Base-by-base conservation (phyloP, 306 rosid species). In the Vigna angularis region DNA sequence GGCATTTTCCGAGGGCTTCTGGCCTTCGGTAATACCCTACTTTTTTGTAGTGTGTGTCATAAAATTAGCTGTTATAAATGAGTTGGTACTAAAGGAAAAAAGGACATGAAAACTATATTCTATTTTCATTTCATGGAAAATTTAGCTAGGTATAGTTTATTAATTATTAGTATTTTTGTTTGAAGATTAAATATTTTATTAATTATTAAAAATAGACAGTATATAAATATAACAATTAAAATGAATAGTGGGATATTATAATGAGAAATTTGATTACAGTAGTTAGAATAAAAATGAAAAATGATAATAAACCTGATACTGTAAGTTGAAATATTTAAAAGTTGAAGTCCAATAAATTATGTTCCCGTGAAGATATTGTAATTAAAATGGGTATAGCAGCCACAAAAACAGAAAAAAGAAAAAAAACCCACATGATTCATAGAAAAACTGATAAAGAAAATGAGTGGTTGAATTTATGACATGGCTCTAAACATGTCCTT, bases 401-500 rank as follows among this genome's bases (percentile, higher is more conserved):
- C 42, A 51, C 16, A 64, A 36, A 36, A 56, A 70, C 1, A 17
- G 17, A 7, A 26, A 11, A 3, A 20, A 20, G 22, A 24, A 49
- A 50, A 16, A 28, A 59, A 6, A 58, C 0, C 2, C 0, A 15
- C 1, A 59, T 5, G 11, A 6, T 28, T 15, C 0, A 15, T 3
- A 28, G 66, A 12, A 61, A 61, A 59, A 30, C 5, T 64, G 52
- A 57, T 47, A 20, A 40, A 2, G 9, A 42, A 3, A 72, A 40
- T 10, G 30, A 40, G 51, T 65, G 82, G 77, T 51, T 69, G 73
- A 62, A 65, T 9, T 6, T 3, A 52, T 56, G 40, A 50, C 13
- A 55, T 40, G 18, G 17, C 42, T 70, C 63, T 50, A 34, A 48
- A 14, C 57, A 67, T 15, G 56, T 38, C 50, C 81, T 44, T 16